Base-by-base conservation (phyloP, 2,329 filamentous ascomycete species). In the Domatiomyces globalis region DNA sequence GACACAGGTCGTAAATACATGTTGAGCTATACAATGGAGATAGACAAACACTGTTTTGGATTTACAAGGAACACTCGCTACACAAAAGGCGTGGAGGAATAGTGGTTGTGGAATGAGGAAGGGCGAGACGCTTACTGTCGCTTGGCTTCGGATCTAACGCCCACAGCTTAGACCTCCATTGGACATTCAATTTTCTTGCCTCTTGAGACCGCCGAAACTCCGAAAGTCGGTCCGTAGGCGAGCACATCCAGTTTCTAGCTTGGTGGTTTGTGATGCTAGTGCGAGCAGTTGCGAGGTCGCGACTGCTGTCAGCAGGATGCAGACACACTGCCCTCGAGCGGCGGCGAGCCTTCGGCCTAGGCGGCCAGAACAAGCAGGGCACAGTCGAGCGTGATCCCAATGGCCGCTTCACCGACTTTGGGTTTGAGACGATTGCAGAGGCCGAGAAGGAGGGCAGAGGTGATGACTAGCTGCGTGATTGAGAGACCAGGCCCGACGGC, bases 341-440 rank as follows among this genome's bases (percentile, higher is more conserved):
- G 15, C 33, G 33, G 15, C 33, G 33, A 39, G 15, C 8, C 33
- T 39, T 39, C 33, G 33, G 8, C 12, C 5, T 15, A 5, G 33
- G 33, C 12, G 33, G 8, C 1, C 33, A 39, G 33, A 15, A 10
- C 33, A 39, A 39, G 33, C 10, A 39, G 33, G 12, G 33, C 10
- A 15, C 4, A 4, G 33, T 39, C 33, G 33, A 39, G 10, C 9
- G 12, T 39, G 33, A 39, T 15, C 33, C 69, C 49, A 58, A 73
- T 58, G 73, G 78, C 46, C 75, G 76, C 53, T 83, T 83, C 56
- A 95, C 89, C 48, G 88, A 95, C 71, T 95, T 95, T 67, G 89
- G 89, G 49, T 95, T 87, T 67, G 78, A 89, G 70, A 90, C 86
- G 43, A 77, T 95, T 43, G 80, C 84, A 15, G 86, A 94, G 65